Base-by-base conservation (phyloP, 768 basidiomycete species). In the Mrakia frigida region DNA sequence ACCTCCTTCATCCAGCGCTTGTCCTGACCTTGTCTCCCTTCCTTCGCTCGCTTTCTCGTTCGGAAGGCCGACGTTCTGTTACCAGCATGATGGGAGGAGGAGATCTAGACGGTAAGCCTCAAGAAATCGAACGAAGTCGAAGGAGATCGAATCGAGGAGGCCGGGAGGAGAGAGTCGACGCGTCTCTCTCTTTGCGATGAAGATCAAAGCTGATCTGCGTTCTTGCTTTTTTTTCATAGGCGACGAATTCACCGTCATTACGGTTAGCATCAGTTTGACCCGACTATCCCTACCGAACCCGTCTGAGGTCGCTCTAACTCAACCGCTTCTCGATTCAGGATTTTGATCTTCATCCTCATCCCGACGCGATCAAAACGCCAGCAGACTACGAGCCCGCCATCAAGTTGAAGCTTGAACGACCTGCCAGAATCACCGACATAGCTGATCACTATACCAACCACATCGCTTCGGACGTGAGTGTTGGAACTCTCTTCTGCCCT, bases 1-100 rank as follows among this genome's bases (percentile, higher is more conserved):
- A 6, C 21, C 11, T 39, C 35, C 35, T 11, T 18, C 10, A 11
- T 31, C 18, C 63, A 7, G 28, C 63, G 37, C 68, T 69, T 6
- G 9, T 5, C 5, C 28, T 10, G 37, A 6, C 68, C 2, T 46
- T 46, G 43, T n/a, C n/a, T n/a, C n/a, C n/a, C n/a, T n/a, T 46
- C 50, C 13, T 31, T n/a, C 18, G 23, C 4, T 10, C 23, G 18
- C 18, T 25, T n/a, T 6, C 10, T 7, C 23, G 52, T 35, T 85
- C 84, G 90, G 90, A 89, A 10, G 74, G 81, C 21, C 86, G 81
- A 23, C 86, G 90, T 21, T 89, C 90, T 0, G 80, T 91, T 23
- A 87, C 89, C 0, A 88, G 89, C 5, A 89, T 85, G 75, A 84
- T 90, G 0, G 89, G 90, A 5, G 90, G 90, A 0, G 90, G 90